A percentile compares a stretch with the other conserved stretches of the same genome.
Evolutionary conservation across 2,329 filamentous ascomycete genomes (phyloP).

Genomic region (Aspergillus intermedius): DNA sequence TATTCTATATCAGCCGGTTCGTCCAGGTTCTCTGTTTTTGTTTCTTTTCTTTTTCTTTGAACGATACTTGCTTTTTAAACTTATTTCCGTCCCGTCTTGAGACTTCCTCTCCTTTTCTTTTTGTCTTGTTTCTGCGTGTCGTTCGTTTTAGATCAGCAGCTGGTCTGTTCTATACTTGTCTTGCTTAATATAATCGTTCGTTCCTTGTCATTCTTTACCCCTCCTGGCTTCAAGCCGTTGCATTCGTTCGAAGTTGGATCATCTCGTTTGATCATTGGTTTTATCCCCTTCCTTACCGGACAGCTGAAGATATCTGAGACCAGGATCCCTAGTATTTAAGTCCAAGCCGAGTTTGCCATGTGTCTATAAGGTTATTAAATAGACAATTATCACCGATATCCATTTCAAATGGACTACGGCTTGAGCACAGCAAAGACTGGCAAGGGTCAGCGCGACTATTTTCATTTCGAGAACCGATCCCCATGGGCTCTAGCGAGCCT

Average conservation of each 20-base stretch:
- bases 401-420: no score
- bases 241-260: not conserved
- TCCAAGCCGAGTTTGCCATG: not conserved
- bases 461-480: not conserved
- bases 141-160: not conserved
- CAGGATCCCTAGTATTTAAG: not conserved
- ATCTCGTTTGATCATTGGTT: not conserved
- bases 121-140: no score
- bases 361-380: not conserved
- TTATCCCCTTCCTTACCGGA: not conserved
- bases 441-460: not conserved
- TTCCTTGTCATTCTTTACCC: not conserved
- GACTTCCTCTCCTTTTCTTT: not conserved
- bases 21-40: not conserved
- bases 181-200: no score
- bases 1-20: no score
- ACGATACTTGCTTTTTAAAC: not conserved
- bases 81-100: not conserved
- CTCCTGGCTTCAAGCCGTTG: not conserved
- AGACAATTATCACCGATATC: not conserved
- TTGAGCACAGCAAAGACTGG: not conserved
- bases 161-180: not conserved
- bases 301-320: not conserved
- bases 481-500: not conserved
- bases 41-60: not conserved